Conservation (phyloP, 2,329 filamentous ascomycete genomes). For the Niveomyces coronatus region DNA sequence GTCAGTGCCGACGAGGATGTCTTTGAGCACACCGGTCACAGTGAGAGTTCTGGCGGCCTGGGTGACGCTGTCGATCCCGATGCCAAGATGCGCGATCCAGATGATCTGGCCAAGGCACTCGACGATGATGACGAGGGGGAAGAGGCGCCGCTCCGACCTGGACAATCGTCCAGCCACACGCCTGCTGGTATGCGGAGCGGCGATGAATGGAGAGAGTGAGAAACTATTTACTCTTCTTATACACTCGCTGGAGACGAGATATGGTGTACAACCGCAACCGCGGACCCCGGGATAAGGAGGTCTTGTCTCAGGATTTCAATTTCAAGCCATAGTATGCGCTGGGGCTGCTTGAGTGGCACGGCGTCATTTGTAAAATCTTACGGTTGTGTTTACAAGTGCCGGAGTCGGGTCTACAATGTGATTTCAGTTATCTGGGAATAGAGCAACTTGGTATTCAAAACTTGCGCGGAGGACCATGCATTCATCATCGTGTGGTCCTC, state of each 20-base stretch:
- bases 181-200: conserved; percentile 33
- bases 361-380: no score
- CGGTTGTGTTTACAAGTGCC: no score
- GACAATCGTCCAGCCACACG: conserved; percentile 16
- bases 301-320: no score
- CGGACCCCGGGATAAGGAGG: neutral
- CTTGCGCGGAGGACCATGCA: no score
- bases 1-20: conserved; percentile 55
- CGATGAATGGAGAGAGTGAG: conserved; percentile 35
- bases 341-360: no score
- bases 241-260: neutral
- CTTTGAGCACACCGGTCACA: conserved; percentile 40
- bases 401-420: no score
- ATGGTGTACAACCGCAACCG: neutral
- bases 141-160: conserved; percentile 24
- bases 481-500: neutral
- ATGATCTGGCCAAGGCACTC: conserved; percentile 51
- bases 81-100: conserved; percentile 56
- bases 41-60: conserved; percentile 28
- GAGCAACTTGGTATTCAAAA: no score
- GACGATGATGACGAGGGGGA: conserved; percentile 40
- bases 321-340: no score
- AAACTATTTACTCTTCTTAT: neutral
- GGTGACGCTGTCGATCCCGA: conserved; percentile 44
- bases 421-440: no score